Evolutionary conservation across 176 grass and related monocot genomes (phyloP).

Genomic region (Paspalum notatum): DNA sequence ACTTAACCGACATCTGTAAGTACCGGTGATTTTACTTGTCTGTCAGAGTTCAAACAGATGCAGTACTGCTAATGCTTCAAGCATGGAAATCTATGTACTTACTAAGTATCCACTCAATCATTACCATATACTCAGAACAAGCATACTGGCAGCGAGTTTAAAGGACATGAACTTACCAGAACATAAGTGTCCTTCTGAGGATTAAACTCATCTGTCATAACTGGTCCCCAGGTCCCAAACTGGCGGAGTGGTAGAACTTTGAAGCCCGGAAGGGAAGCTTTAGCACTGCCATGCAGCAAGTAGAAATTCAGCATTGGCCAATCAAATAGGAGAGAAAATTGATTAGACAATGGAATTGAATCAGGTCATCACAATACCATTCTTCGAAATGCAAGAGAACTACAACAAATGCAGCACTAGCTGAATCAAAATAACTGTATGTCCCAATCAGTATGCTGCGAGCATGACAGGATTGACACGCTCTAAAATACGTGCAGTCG

Average conservation of each 20-base stretch:
- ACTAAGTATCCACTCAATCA: not conserved
- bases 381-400: not conserved
- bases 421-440: not conserved
- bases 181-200: constrained; percentile 96
- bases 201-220: constrained; percentile 93
- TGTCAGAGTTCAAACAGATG: not conserved
- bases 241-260: constrained; percentile 84
- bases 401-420: not conserved
- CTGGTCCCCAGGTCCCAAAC: constrained; percentile 93
- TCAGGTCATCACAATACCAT: constrained; percentile 5
- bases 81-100: constrained; percentile 6
- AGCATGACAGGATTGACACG: not conserved
- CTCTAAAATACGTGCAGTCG: not conserved
- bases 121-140: not conserved
- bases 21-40: not conserved
- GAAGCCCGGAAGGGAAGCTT: constrained; percentile 89
- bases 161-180: constrained; percentile 54
- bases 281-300: constrained; percentile 55
- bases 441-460: not conserved
- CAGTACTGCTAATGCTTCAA: not conserved
- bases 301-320: constrained; percentile 34
- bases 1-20: not conserved
- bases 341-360: constrained; percentile 11
- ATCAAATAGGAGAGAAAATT: not conserved
- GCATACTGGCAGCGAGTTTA: constrained; percentile 5